These are phyloP conservation scores for Mycena pura DNA, from an alignment of 768 basidiomycete genomes.

Conservation along the genomic window DNA sequence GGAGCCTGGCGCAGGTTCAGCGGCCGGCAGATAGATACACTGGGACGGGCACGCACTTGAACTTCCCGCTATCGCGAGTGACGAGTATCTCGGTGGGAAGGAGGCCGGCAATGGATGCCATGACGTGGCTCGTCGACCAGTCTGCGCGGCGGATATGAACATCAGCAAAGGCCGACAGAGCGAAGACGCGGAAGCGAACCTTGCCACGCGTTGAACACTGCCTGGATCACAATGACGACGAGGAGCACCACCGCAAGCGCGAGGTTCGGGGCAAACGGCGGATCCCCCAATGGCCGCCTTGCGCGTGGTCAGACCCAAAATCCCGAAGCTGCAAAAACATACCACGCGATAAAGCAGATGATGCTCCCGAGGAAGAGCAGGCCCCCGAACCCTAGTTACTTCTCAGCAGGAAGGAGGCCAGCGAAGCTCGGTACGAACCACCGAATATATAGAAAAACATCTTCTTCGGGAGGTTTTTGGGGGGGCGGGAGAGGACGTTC, in stretches of 20 bases:
- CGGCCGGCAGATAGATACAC: too few species aligned
- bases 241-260: constrained; percentile 66
- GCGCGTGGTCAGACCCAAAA: constrained; percentile 14
- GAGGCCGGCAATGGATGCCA: constrained; percentile 70
- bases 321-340: not conserved
- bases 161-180: not conserved
- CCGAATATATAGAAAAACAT: constrained; percentile 60
- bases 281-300: constrained; percentile 67
- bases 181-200: constrained; percentile 14
- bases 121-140: constrained; percentile 62
- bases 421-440: constrained; percentile 23
- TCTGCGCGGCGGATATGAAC: constrained; percentile 35
- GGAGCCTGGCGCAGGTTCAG: too few species aligned
- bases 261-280: constrained; percentile 61
- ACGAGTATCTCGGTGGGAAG: constrained; percentile 70
- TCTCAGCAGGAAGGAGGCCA: not conserved
- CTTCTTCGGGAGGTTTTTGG: constrained; percentile 50
- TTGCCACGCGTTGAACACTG: constrained; percentile 56
- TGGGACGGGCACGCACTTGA: constrained; percentile 26
- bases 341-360: constrained; percentile 62
- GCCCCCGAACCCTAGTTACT: constrained; percentile 49
- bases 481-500: constrained; percentile 59
- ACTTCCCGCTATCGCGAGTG: constrained; percentile 53
- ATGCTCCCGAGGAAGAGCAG: constrained; percentile 53
- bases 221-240: constrained; percentile 45